phyloP scores from a whole-genome alignment of 2,329 filamentous ascomycete species.

The Hyphodiscus sp. region DNA sequence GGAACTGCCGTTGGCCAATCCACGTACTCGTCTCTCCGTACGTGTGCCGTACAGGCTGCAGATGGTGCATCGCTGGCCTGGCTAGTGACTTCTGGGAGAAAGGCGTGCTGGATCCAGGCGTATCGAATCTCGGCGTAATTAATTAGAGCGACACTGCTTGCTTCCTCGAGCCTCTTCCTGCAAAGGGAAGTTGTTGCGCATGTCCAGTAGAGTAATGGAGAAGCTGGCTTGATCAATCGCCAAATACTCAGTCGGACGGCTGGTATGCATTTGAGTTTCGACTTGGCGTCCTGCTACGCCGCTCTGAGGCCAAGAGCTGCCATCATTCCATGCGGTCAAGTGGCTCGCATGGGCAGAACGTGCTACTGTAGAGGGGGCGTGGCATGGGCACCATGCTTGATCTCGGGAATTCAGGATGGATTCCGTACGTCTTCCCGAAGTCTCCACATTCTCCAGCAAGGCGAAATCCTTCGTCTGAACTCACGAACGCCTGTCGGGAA shows the following conservation, averaged over 20 bases:
- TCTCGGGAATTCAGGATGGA: not conserved
- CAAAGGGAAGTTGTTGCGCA: not conserved
- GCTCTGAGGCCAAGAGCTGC: not conserved
- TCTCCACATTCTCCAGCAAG: slow-evolving; percentile 4
- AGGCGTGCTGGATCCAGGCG: no score
- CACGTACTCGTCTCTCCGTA: not conserved
- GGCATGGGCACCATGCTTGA: no score
- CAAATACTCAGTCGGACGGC: no score
- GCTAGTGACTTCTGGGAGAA: no score
- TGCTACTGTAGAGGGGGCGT: no score
- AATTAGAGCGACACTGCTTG: not conserved
- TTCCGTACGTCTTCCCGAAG: slow-evolving; percentile 3
- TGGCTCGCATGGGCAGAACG: not conserved
- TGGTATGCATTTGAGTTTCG: no score
- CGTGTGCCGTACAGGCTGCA: not conserved
- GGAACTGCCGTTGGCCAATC: not conserved
- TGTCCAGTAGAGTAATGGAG: no score
- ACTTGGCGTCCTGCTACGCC: not conserved
- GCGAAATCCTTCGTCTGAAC: not conserved
- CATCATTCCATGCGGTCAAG: not conserved
- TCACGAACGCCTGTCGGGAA: not conserved
- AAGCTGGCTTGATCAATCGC: no score
- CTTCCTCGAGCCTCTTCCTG: not conserved
- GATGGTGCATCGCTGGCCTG: not conserved
- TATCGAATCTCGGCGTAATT: not conserved